These are phyloP conservation scores for Hyphodiscus sp. DNA, from an alignment of 2,329 filamentous ascomycete genomes.

Conservation along the genomic window DNA sequence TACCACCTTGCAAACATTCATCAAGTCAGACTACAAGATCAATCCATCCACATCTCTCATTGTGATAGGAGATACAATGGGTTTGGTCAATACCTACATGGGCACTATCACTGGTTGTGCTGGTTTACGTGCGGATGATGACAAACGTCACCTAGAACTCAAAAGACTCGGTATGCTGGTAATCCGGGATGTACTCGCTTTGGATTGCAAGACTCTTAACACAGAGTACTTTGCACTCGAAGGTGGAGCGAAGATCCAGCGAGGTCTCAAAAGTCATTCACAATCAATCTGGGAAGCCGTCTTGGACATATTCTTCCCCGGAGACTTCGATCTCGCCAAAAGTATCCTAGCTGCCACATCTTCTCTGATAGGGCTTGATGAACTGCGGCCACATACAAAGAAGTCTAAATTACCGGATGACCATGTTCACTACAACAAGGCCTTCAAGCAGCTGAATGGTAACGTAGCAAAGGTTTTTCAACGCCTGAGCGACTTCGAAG, in stretches of 20 bases:
- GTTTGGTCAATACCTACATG: slow-evolving; percentile 57
- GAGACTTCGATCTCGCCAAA: slow-evolving; percentile 66
- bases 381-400: slow-evolving; percentile 41
- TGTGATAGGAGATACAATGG: slow-evolving; percentile 59
- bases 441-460: slow-evolving; percentile 55
- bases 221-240: slow-evolving; percentile 63
- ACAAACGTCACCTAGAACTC: slow-evolving; percentile 43
- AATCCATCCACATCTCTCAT: slow-evolving; percentile 48
- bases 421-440: slow-evolving; percentile 70
- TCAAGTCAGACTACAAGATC: slow-evolving; percentile 42
- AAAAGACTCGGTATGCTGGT: slow-evolving; percentile 54
- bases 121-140: slow-evolving; percentile 35
- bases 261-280: slow-evolving; percentile 63
- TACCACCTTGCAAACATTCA: slow-evolving; percentile 50
- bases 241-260: slow-evolving; percentile 53
- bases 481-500: slow-evolving; percentile 68
- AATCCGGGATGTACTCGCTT: slow-evolving; percentile 57
- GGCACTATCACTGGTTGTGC: slow-evolving; percentile 51
- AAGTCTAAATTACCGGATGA: slow-evolving; percentile 40
- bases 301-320: slow-evolving; percentile 58
- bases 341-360: slow-evolving; percentile 55
- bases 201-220: slow-evolving; percentile 65
- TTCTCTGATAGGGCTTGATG: slow-evolving; percentile 68
- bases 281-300: slow-evolving; percentile 74
- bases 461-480: slow-evolving; percentile 70